These are phyloP conservation scores for Ogataea trehalophila DNA, from an alignment of 805 yeast genomes.

Conservation along the genomic window DNA sequence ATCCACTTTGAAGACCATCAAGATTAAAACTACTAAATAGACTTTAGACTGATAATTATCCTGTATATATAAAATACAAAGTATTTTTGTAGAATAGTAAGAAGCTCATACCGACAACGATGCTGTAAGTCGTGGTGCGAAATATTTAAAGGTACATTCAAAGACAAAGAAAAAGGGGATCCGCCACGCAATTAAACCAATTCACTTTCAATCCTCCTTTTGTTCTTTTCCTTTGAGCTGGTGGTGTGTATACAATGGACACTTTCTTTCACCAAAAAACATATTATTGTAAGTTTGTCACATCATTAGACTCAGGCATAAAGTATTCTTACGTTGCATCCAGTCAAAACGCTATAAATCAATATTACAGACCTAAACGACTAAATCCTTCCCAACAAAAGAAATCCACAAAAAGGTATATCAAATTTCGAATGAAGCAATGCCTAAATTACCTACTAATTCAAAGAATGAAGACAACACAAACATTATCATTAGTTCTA, in stretches of 20 bases:
- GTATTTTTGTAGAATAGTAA: background rate
- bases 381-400: background rate
- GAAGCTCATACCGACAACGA: background rate
- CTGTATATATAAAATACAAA: background rate
- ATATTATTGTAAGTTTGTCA: background rate
- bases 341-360: background rate
- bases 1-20: constrained; percentile 8
- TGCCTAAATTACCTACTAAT: background rate
- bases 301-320: background rate
- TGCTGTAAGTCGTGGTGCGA: background rate
- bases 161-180: background rate
- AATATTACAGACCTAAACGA: background rate
- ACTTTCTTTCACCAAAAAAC: background rate
- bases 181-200: background rate
- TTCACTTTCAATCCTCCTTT: background rate
- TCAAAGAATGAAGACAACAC: constrained; percentile 13
- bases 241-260: background rate
- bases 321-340: background rate
- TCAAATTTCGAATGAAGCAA: background rate
- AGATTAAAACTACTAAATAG: constrained; percentile 10
- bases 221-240: background rate
- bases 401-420: background rate
- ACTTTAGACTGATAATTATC: background rate
- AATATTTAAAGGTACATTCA: background rate
- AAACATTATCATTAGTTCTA: constrained; percentile 15